Base-by-base conservation (phyloP, 2,329 filamentous ascomycete genomes). In the Sclerotinia subarctica region DNA sequence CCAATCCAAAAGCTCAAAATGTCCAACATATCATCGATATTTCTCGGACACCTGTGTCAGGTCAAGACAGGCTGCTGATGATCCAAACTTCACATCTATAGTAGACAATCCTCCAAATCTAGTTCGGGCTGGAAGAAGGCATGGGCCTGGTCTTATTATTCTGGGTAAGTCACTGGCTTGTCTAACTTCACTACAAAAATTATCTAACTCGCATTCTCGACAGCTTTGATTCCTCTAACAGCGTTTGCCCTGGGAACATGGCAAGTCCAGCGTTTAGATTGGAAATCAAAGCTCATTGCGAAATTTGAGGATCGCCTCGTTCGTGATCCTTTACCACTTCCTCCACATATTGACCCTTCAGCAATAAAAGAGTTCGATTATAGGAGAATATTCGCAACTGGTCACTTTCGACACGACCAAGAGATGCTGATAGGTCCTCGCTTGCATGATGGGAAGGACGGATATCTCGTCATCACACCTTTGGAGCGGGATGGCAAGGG, bases 381-480 rank as follows among this genome's bases (percentile, higher is more conserved):
- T 81, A 86, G 95, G 70, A 86, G 92, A 67, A 91, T 99, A 62
- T 85, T 87, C 71, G 90, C 93, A 15, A 86, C 82, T 0, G 95
- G 95, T 13, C 82, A 79, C 67, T 88, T 93, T 73, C 83, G 91
- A 51, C 95, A 99, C 79, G 94, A 97, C 77, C 88, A 91, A 78
- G 95, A 99, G 82, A 99, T 99, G 94, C 84, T 99, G 64, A 88
- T 99, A 69, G 95, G 95, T 0, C 95, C 95, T 68, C 88, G 95
- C 59, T 88, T 97, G 82, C 86, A 88, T 70, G 94, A 99, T 71
- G 94, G 94, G 17, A 87, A 94, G 76, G 90, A 97, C 77, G 95
- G 95, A 2, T 99, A 88, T 80, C 86, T 96, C 75, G 94, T 99
- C 49, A 82, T 99, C 32, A 99, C 95, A 56, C 95, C 95, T 26